Base-by-base conservation (phyloP, 345 rosid genomes). In the Linum trigynum region DNA sequence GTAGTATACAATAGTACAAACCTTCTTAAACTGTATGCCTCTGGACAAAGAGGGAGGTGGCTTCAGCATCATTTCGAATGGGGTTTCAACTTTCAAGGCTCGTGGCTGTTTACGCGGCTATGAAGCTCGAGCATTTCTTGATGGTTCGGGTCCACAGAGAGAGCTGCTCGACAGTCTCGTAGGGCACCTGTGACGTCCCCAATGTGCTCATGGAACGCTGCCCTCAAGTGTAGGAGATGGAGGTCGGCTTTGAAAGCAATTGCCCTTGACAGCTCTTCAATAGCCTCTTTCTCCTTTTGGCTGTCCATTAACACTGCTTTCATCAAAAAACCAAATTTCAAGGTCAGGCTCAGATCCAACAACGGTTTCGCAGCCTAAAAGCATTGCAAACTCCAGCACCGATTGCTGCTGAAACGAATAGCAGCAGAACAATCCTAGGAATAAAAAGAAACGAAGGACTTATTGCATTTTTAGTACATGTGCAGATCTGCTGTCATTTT, bases 111-210 rank as follows among this genome's bases (percentile, higher is more conserved):
- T 60, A 88, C 95, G 57, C 97, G 95, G 76, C 83, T 86, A 75
- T 81, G 97, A 60, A 94, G 91, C 68, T 90, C 99, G 45, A 85
- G 75, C 95, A 88, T 88, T 72, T 94, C 99, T 75, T 79, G 97
- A 75, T 94, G 95, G 60, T 86, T 83, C 23, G 99, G 99, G 57
- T 94, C 99, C 0, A 94, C 87, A 5, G 92, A 90, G 37, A 94
- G 95, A 55, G 99, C 99, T 0, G 99, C 97, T 38, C 96, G 90
- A 68, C 99, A 94, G 71, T 94, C 99, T 38, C 95, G 69, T 7
- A 85, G 78, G 0, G 91, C 99, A 10, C 79, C 86, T 38, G 72
- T 15, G 0, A 79, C 96, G 65, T 90, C 92, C 1, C 95, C 89
- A 0, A 77, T 72, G 38, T 90, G 95, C 82, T 94, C 97, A 1